Conservation (phyloP, 2,329 filamentous ascomycete genomes). For the Aspergillus thermomutatus region DNA sequence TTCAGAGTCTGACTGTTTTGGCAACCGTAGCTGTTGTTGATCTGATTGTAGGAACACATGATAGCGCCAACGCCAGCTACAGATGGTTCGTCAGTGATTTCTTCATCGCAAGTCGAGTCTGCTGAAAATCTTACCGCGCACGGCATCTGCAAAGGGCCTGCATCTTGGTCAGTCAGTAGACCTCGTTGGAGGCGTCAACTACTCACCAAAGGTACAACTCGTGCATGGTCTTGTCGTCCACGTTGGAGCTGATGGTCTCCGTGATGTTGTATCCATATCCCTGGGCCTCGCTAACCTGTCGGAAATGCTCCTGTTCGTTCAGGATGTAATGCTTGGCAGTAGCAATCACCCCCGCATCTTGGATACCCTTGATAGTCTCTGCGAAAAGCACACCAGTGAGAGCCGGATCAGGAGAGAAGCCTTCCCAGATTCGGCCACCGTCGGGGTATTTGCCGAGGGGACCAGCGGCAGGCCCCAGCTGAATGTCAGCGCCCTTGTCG, state of each 20-base stretch:
- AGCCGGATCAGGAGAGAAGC: slow-evolving; percentile 69
- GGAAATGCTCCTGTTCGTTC: slow-evolving; percentile 73
- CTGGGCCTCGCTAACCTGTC: slow-evolving; percentile 57
- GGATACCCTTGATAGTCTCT: slow-evolving; percentile 74
- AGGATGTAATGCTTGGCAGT: slow-evolving; percentile 74
- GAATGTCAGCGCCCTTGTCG: slow-evolving; percentile 70
- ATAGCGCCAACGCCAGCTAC: slow-evolving; percentile 59
- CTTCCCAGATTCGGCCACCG: slow-evolving; percentile 67
- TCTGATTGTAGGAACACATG: slow-evolving; percentile 72
- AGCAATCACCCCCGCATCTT: slow-evolving; percentile 76
- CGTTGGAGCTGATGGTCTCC: slow-evolving; percentile 58
- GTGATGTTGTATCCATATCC: slow-evolving; percentile 61
- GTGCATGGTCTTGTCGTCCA: slow-evolving; percentile 63
- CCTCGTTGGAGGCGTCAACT: neutral
- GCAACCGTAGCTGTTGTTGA: slow-evolving; percentile 67
- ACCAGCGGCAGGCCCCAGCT: slow-evolving; percentile 74
- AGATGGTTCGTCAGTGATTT: neutral
- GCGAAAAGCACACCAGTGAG: slow-evolving; percentile 70
- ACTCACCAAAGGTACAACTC: slow-evolving; percentile 59
- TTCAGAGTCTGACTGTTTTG: slow-evolving; percentile 61
- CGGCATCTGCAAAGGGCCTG: slow-evolving; percentile 66
- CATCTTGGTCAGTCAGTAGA: slow-evolving; percentile 2
- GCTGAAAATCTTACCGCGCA: slow-evolving; percentile 38
- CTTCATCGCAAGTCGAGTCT: neutral
- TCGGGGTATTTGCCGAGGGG: slow-evolving; percentile 66